Conservation (phyloP, 2,329 filamentous ascomycete species). For the Myotisia sp. region DNA sequence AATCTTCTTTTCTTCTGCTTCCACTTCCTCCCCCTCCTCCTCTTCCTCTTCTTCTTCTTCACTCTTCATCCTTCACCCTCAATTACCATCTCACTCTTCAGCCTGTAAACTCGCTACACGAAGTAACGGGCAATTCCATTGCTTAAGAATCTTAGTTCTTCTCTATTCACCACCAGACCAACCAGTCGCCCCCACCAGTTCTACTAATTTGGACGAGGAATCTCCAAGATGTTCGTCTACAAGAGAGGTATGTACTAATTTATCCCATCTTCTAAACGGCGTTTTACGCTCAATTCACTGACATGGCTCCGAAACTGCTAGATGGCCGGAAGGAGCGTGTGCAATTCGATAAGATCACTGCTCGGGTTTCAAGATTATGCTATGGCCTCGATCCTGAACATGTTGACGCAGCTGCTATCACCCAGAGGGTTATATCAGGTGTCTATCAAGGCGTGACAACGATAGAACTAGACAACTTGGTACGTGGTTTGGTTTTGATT, state of each 20-base stretch:
- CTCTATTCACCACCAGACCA: no score
- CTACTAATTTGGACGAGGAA: not conserved
- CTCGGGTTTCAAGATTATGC: slow-evolving; percentile 90
- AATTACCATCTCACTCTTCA: not conserved
- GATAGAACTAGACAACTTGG: slow-evolving; percentile 88
- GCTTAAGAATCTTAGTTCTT: no score
- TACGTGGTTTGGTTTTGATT: slow-evolving; percentile 35
- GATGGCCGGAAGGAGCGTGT: slow-evolving; percentile 99
- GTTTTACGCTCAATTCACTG: not conserved
- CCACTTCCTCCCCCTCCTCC: not conserved
- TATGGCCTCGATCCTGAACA: slow-evolving; percentile 93
- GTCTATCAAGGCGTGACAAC: slow-evolving; percentile 98
- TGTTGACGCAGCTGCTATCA: slow-evolving; percentile 95
- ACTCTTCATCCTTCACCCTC: not conserved
- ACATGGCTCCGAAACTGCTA: slow-evolving; percentile 26
- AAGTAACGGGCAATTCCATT: no score
- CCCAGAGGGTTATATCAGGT: slow-evolving; percentile 97
- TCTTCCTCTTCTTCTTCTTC: not conserved
- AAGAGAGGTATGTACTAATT: slow-evolving; percentile 41
- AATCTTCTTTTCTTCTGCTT: slow-evolving; percentile 3
- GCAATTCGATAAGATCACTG: slow-evolving; percentile 99
- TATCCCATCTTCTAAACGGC: not conserved
- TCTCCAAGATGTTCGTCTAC: slow-evolving; percentile 45
- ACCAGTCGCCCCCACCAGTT: no score
- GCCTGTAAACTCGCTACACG: no score